Base-by-base conservation (phyloP, 768 basidiomycete genomes). In the Leccinum broughii region DNA sequence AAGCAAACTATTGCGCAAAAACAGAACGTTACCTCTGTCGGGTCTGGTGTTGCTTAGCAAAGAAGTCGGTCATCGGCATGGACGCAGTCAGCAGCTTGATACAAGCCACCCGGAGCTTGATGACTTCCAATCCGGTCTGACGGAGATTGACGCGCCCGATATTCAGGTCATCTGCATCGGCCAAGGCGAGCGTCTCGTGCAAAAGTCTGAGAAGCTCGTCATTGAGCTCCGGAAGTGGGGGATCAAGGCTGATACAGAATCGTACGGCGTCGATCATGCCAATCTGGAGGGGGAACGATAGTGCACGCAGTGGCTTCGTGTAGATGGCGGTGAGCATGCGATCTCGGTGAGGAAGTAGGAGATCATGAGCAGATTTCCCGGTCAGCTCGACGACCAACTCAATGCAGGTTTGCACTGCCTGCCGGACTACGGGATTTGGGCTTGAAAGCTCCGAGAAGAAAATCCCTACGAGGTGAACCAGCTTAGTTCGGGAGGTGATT, bases 241-340 rank as follows among this genome's bases (percentile, higher is more conserved):
- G 95, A 28, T 92, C 85, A 35, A 98, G 78, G 59, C 85, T 90
- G 62, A 99, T 85, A 71, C 93, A 93, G 72, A 95, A 99, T 10
- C 95, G 90, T 61, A 98, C 87, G 17, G 94, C 94, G 68, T 98
- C 97, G 60, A 98, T 94, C 84, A 98, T 95, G 32, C 95, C 97
- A 59, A 98, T 97, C 73, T 98, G 97, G 68, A 93, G 93, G 15
- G 89, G 82, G 72, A 98, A 95, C 2, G 95, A 95, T 26, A 99
- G 82, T 0, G 97, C 97, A 55, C 97, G 83, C 20, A 99, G 82
- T 13, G 97, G 97, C 70, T 98, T 98, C n/a, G 91, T 92, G 77
- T 90, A 98, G 64, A 99, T 95, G 2, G 89, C 85, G 17, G 85
- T 84, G 41, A 98, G 80, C 77, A 98, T 88, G 32, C 93, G 87